Evolutionary conservation across 2,329 filamentous ascomycete species (phyloP).

Genomic region (Tetracladium maxilliforme): DNA sequence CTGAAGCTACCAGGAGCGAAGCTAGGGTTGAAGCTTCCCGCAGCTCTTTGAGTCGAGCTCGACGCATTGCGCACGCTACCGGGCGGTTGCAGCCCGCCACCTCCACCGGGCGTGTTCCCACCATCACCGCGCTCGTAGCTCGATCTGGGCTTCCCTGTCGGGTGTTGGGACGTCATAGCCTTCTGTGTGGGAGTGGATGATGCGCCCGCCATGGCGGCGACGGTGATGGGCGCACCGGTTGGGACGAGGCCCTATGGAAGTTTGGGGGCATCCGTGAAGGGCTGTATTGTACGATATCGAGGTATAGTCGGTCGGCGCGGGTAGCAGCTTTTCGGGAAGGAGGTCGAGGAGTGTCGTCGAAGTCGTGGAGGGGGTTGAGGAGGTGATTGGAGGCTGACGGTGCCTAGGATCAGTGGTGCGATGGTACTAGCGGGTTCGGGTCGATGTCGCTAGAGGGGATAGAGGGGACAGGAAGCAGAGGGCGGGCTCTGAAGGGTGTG

Average conservation of each 20-base stretch:
- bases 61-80: slow-evolving; percentile 31
- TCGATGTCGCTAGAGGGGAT: neutral
- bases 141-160: slow-evolving; percentile 22
- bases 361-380: neutral
- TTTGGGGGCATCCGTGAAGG: neutral
- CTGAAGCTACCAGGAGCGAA: slow-evolving; percentile 77
- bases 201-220: slow-evolving; percentile 33
- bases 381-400: neutral
- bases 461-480: neutral
- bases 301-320: neutral
- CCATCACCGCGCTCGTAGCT: slow-evolving; percentile 45
- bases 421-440: neutral
- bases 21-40: slow-evolving; percentile 58
- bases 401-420: neutral
- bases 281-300: neutral
- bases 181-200: slow-evolving; percentile 39
- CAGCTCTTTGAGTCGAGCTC: slow-evolving; percentile 40
- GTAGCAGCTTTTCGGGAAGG: neutral
- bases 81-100: slow-evolving; percentile 35
- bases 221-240: slow-evolving; percentile 18
- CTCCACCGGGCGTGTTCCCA: too few relatives aligned
- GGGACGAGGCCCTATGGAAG: neutral
- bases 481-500: too few relatives aligned
- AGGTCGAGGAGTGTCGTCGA: neutral
- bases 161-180: slow-evolving; percentile 28